Percentiles rank a stretch among this genome's conserved stretches.
Evolutionary conservation across 1,139 yeast genomes (phyloP).

Genomic region (Debaryomyces sp.): DNA sequence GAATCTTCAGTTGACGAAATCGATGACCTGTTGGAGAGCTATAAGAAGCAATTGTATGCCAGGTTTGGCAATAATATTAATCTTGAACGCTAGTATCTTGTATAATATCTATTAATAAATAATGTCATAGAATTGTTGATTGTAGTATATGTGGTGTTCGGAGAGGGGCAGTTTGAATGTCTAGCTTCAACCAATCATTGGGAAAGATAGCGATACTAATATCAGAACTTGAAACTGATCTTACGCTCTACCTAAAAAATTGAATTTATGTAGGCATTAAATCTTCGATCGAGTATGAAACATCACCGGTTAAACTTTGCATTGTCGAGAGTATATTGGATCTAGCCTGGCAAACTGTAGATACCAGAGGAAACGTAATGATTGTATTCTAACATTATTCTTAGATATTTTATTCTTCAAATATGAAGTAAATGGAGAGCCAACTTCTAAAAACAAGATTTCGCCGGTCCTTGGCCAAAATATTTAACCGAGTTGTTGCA

Average conservation of each 20-base stretch:
- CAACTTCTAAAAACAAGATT: background rate
- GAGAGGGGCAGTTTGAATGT: background rate
- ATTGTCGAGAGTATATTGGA: background rate
- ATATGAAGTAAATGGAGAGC: background rate
- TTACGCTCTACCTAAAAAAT: background rate
- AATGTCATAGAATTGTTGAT: background rate
- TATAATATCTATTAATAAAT: constrained; percentile 4
- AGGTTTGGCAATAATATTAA: constrained; percentile 91
- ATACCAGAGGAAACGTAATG: background rate
- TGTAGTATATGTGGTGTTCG: background rate
- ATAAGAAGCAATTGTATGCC: constrained; percentile 78
- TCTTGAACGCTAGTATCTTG: constrained; percentile 55
- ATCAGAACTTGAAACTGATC: background rate
- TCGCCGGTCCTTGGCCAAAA: background rate
- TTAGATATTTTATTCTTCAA: background rate
- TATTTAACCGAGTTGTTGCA: constrained; percentile 3
- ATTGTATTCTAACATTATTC: background rate
- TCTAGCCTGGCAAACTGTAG: background rate
- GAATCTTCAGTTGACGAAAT: constrained; percentile 53
- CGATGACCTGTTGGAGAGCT: constrained; percentile 54
- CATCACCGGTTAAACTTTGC: background rate
- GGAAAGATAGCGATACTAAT: background rate
- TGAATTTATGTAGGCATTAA: background rate
- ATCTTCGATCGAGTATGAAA: background rate
- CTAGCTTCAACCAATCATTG: background rate